Evolutionary conservation across 495 filamentous ascomycete species (phyloP), one percentile per base, ranked within the genome.

Genomic region (Lindgomyces ingoldianus): DNA sequence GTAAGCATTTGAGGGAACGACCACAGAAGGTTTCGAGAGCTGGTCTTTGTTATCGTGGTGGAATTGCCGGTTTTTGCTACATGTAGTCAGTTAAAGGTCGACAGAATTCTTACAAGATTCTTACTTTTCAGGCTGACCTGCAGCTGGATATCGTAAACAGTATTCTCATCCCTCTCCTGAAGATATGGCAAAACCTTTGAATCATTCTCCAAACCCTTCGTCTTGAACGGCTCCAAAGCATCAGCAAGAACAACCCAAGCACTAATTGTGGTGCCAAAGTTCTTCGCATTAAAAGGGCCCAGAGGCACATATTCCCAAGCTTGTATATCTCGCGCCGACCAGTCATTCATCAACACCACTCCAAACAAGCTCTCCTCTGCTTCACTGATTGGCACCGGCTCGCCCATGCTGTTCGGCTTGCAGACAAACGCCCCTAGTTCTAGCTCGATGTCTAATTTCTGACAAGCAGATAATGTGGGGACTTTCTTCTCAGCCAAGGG

Each of bases 1-100:
- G 93, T 87, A 39, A 98, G 80, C 91, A 98, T 96, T 77, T 98
- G 93, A 14, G 90, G 84, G 77, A 96, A 98, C 0, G 91, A 96
- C 81, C 85, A 98, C 21, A 98, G 82, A 26, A 97, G 83, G 73
- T 96, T 84, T 60, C 77, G 81, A 10, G 85, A 83, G 58, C 81
- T 89, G 44, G 86, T 89, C 25, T 76, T 78, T 1, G 81, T 78
- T 55, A 96, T 85, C 1, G 84, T 84, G 1, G 87, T 88, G 0
- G 85, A 82, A 42, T 80, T 79, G 1, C 89, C 87, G 19, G 83
- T 74, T 59, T 62, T 51, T 9, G 84, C 85, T 86, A 66, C 26
- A 14, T 0, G 18, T 8, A 12, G 22, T 46, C 41, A 55, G 41
- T 11, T 26, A 33, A n/a, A 12, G 22, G 11, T 9, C 14, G 0